Evolutionary conservation across 257 asterid species (phyloP), one percentile per base, ranked within the genome.

Genomic region (Nicotiana paniculata): DNA sequence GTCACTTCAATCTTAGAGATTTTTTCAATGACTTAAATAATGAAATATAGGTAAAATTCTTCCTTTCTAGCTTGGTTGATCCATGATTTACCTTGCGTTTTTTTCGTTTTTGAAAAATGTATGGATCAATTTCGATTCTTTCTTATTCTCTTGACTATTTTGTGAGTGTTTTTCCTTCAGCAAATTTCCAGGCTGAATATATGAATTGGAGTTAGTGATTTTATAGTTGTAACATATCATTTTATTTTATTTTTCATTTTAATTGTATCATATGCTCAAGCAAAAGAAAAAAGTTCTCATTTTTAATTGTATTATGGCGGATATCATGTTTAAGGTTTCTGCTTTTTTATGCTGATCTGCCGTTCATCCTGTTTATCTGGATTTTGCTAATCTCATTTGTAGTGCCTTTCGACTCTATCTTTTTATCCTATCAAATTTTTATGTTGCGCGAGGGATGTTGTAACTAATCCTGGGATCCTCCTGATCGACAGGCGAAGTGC

Each of bases 401-500:
- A 24, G 39, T 72, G 39, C 79, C 61, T 72, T 72, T 72, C n/a
- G 79, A 46, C 39, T 43, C 11, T 6, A 12, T 26, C 9, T 62
- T 62, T 9, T 24, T 11, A 16, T 62, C 24, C 8, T 3, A 10
- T 4, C 1, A 24, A 26, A 24, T 24, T 9, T 32, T 24, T 15
- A 26, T 24, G 35, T 11, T 26, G 3, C 4, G 4, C 9, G 1
- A 64, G 21, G 9, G 15, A 64, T 13, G 11, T 48, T 74, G 79
- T 48, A 26, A 48, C 1, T 48, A 48, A 74, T 74, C 6, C 6
- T 75, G 15, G 11, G 11, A 6, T 6, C 28, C 28, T 75, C 30
- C 43, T 24, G 53, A 75, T 75, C 28, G 28, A 15, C 63, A 75
- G 80, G 63, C 3, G 77, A 90, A 89, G 91, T 75, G 3, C 61